A percentile compares a stretch with the other conserved stretches of the same genome.
Conservation (phyloP, 2,329 filamentous ascomycete species). For the Chaetomium strumarium region DNA sequence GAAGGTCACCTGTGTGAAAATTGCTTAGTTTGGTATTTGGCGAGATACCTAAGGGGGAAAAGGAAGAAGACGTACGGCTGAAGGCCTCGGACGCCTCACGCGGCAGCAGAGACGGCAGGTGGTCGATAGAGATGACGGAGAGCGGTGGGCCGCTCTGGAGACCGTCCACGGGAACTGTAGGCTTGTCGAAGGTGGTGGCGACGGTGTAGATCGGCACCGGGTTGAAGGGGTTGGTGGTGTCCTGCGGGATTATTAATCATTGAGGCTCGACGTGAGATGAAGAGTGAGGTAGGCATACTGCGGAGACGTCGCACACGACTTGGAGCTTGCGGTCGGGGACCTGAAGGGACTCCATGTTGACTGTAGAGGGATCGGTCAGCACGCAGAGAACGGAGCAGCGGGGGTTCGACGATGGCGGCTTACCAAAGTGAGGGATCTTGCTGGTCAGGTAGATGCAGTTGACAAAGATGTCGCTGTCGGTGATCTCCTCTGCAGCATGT, state of each 20-base stretch:
- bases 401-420: neutral
- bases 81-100: slow-evolving; percentile 83
- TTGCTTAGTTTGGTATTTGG: neutral
- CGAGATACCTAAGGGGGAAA: neutral
- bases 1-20: slow-evolving; percentile 47
- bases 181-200: slow-evolving; percentile 77
- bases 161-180: slow-evolving; percentile 70
- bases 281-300: slow-evolving; percentile 55
- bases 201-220: slow-evolving; percentile 24
- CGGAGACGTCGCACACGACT: slow-evolving; percentile 74
- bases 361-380: slow-evolving; percentile 24
- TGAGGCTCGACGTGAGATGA: slow-evolving; percentile 23
- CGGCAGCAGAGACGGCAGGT: slow-evolving; percentile 75
- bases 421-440: slow-evolving; percentile 68
- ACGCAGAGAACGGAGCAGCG: neutral
- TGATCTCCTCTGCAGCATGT: slow-evolving; percentile 54
- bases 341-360: slow-evolving; percentile 64
- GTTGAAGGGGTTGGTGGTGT: slow-evolving; percentile 25
- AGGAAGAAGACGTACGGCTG: slow-evolving; percentile 38
- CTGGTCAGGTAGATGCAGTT: slow-evolving; percentile 80
- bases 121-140: slow-evolving; percentile 82
- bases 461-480: slow-evolving; percentile 69
- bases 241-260: slow-evolving; percentile 3
- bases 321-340: slow-evolving; percentile 64
- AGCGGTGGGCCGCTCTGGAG: slow-evolving; percentile 50